Evolutionary conservation across 2,329 filamentous ascomycete species (phyloP).

Genomic region (Macrophomina tecta): DNA sequence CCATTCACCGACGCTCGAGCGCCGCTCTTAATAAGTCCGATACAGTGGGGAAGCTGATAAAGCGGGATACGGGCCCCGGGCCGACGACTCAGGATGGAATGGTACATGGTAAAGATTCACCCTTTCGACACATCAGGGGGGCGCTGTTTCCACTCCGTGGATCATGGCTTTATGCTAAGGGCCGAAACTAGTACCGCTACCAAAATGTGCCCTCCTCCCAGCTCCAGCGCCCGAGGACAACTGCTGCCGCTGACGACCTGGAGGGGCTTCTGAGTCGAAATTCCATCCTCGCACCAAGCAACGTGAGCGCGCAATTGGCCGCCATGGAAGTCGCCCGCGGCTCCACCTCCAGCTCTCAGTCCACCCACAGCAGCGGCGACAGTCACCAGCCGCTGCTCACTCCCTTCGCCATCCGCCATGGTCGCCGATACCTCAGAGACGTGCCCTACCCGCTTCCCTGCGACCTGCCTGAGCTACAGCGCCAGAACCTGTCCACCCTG

Average conservation of each 20-base stretch:
- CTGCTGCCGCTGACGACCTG: conserved; percentile 25
- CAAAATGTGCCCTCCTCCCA: conserved; percentile 28
- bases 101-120: conserved; percentile 29
- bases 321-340: conserved; percentile 46
- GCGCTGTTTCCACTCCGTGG: conserved; percentile 14
- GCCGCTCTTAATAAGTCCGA: conserved; percentile 26
- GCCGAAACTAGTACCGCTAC: conserved; percentile 29
- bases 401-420: conserved; percentile 75
- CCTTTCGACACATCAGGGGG: conserved; percentile 26
- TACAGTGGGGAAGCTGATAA: conserved; percentile 26
- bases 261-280: conserved; percentile 25
- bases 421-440: conserved; percentile 82
- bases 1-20: conserved; percentile 25
- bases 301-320: conserved; percentile 30
- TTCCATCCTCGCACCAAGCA: conserved; percentile 24
- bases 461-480: conserved; percentile 85
- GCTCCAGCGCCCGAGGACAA: conserved; percentile 10
- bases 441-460: conserved; percentile 84
- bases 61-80: conserved; percentile 27
- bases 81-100: conserved; percentile 28
- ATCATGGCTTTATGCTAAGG: conserved; percentile 28
- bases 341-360: conserved; percentile 47
- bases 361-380: conserved; percentile 40
- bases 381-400: conserved; percentile 39
- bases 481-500: conserved; percentile 83